Conservation (phyloP, 164 flowering plant genomes). For the Annona squamosa region DNA sequence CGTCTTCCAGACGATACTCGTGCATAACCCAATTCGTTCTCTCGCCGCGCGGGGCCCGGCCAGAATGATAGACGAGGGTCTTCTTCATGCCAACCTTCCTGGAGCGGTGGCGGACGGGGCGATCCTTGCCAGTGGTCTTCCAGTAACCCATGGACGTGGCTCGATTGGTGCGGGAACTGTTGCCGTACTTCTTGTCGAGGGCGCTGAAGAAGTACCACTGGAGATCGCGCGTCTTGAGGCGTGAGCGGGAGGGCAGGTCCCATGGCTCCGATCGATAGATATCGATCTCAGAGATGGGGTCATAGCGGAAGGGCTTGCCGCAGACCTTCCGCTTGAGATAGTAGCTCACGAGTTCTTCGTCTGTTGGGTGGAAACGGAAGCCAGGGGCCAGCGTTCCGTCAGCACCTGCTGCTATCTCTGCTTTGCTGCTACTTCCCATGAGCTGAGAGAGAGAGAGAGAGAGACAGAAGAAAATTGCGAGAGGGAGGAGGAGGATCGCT, state of each 20-base stretch:
- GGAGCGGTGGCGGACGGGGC: conserved; percentile 25
- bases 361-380: conserved; percentile 48
- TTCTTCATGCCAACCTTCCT: conserved; percentile 64
- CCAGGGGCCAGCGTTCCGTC: conserved; percentile 52
- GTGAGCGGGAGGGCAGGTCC: conserved; percentile 48
- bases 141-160: conserved; percentile 75
- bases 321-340: conserved; percentile 34
- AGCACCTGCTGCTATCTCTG: background rate
- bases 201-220: conserved; percentile 85
- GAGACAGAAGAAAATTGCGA: background rate
- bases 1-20: conserved; percentile 60
- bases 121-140: conserved; percentile 87
- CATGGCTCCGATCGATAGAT: conserved; percentile 67
- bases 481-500: background rate
- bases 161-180: conserved; percentile 58
- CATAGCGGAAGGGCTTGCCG: conserved; percentile 38
- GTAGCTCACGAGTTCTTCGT: conserved; percentile 27
- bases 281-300: conserved; percentile 55
- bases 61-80: conserved; percentile 67
- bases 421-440: background rate
- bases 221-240: conserved; percentile 54
- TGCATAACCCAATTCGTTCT: conserved; percentile 88
- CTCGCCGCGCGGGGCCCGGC: conserved; percentile 70
- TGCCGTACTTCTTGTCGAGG: conserved; percentile 64
- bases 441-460: background rate